These are phyloP conservation scores for Starmera quercuum DNA, from an alignment of 805 yeast species.

Conservation along the genomic window DNA sequence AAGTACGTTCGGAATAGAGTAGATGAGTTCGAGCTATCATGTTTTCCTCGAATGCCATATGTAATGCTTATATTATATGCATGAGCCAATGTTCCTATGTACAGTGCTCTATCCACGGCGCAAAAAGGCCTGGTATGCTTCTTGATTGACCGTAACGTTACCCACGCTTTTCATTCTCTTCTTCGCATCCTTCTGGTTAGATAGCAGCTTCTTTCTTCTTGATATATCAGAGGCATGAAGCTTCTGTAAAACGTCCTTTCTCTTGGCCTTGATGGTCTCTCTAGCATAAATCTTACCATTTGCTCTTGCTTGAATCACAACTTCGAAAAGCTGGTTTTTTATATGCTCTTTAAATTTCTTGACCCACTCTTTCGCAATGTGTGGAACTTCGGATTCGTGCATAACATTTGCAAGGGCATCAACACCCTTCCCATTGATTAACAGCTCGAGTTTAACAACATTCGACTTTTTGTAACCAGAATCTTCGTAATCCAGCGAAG, in stretches of 20 bases:
- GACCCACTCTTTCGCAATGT: slow-evolving; percentile 76
- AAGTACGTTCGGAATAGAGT: no score
- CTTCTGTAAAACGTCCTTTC: slow-evolving; percentile 92
- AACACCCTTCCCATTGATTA: slow-evolving; percentile 82
- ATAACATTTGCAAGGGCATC: slow-evolving; percentile 90
- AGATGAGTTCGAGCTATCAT: no score
- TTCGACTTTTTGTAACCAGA: slow-evolving; percentile 78
- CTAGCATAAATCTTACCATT: slow-evolving; percentile 77
- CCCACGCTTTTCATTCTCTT: slow-evolving; percentile 77
- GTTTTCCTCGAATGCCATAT: no score
- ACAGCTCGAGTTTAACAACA: slow-evolving; percentile 77
- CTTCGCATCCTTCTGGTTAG: slow-evolving; percentile 91
- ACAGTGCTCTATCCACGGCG: slow-evolving; percentile 21
- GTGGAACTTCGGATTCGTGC: slow-evolving; percentile 72
- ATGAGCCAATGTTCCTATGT: no score
- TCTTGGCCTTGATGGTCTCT: slow-evolving; percentile 86
- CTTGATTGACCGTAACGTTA: slow-evolving; percentile 67
- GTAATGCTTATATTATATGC: no score
- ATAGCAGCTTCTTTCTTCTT: slow-evolving; percentile 80
- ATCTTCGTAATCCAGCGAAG: slow-evolving; percentile 91
- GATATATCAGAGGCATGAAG: slow-evolving; percentile 91
- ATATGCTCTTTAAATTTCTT: slow-evolving; percentile 72
- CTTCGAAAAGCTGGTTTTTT: slow-evolving; percentile 82
- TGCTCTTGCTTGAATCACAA: slow-evolving; percentile 84
- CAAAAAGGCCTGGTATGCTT: slow-evolving; percentile 84